Percentiles rank a stretch among this genome's conserved stretches.
phyloP scores from a whole-genome alignment of 441 rosid genomes.

The Rhodomyrtus psidioides region DNA sequence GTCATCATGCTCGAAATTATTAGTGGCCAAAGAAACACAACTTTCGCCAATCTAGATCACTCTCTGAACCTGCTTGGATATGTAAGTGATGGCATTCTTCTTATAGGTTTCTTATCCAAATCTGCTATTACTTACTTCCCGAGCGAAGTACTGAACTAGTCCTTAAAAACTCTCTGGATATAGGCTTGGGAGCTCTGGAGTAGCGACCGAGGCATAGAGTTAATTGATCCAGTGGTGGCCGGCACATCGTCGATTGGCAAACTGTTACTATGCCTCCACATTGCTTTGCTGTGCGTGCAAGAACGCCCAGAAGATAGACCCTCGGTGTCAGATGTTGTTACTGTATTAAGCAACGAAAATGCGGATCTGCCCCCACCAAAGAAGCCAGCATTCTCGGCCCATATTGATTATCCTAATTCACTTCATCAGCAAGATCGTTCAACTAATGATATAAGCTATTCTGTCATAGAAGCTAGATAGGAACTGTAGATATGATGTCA shows the following conservation, averaged over 20 bases:
- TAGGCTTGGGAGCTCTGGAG: conserved; percentile 3
- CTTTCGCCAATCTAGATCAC: background rate
- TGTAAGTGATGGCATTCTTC: background rate
- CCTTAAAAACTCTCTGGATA: background rate
- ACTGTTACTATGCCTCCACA: background rate
- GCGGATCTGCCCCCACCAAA: background rate
- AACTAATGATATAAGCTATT: background rate
- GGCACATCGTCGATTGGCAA: background rate
- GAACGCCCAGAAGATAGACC: background rate
- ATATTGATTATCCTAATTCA: background rate
- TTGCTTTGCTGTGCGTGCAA: background rate
- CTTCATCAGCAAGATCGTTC: background rate
- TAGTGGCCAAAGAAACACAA: background rate
- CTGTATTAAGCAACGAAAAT: background rate
- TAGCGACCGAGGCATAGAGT: background rate
- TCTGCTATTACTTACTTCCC: background rate
- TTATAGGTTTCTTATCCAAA: background rate
- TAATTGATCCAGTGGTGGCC: background rate
- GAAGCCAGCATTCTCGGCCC: background rate
- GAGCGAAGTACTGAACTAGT: background rate
- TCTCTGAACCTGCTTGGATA: background rate
- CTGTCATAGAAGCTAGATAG: background rate
- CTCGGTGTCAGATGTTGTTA: background rate
- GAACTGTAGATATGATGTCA: background rate
- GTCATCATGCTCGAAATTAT: background rate